These are phyloP conservation scores for Penicillium capsulatum DNA, from an alignment of 2,329 filamentous ascomycete species.

Conservation along the genomic window DNA sequence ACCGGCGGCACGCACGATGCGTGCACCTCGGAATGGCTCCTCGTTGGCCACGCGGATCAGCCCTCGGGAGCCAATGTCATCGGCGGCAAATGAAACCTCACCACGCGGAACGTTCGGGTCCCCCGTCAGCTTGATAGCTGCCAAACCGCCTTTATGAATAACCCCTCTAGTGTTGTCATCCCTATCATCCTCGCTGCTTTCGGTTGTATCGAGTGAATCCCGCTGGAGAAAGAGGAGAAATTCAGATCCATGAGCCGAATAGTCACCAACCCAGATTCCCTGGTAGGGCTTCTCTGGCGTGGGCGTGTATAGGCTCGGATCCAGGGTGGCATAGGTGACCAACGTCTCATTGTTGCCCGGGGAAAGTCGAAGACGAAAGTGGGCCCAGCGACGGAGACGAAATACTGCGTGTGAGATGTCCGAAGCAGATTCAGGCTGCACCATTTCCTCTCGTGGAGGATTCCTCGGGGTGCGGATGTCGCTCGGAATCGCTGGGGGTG, in stretches of 20 bases:
- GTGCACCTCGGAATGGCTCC: constrained; percentile 65
- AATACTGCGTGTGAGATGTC: constrained; percentile 66
- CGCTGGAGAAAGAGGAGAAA: constrained; percentile 79
- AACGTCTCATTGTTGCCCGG: constrained; percentile 45
- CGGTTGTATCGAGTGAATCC: constrained; percentile 30
- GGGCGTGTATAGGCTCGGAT: constrained; percentile 71
- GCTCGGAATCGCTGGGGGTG: constrained; percentile 66
- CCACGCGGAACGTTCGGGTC: constrained; percentile 86
- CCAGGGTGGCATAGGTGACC: constrained; percentile 67
- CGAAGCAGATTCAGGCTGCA: constrained; percentile 47
- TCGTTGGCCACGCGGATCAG: constrained; percentile 62
- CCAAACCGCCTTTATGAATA: constrained; percentile 63
- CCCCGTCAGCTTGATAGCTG: constrained; percentile 87
- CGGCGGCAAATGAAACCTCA: constrained; percentile 73
- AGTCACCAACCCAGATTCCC: constrained; percentile 91
- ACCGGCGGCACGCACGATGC: constrained; percentile 68
- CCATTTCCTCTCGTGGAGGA: constrained; percentile 28
- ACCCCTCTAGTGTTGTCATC: constrained; percentile 29
- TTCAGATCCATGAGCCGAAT: constrained; percentile 81
- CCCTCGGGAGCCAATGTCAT: constrained; percentile 67
- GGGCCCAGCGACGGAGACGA: constrained; percentile 70
- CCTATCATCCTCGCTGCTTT: constrained; percentile 33
- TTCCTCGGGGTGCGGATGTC: constrained; percentile 50
- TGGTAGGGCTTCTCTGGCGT: constrained; percentile 76
- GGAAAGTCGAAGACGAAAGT: constrained; percentile 48